Percentiles rank a stretch among this genome's conserved stretches.
phyloP scores from a whole-genome alignment of 2,329 filamentous ascomycete species.

The Xylariaceae sp. region DNA sequence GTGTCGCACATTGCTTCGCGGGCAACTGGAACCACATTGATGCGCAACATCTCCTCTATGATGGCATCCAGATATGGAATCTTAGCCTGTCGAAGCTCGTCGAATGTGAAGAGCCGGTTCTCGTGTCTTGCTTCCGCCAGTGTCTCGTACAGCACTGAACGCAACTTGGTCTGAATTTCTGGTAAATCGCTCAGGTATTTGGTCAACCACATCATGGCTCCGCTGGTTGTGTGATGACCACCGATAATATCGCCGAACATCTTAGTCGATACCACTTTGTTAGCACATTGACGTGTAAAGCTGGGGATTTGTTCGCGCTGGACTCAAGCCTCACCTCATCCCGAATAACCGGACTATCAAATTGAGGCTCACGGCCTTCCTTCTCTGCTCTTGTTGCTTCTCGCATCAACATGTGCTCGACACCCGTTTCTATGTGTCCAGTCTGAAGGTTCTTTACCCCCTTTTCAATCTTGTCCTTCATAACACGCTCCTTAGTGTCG shows the following conservation, averaged over 20 bases:
- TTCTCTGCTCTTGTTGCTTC: neutral
- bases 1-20: conserved; percentile 4
- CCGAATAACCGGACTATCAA: neutral
- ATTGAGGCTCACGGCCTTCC: neutral
- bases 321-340: conserved; percentile 3
- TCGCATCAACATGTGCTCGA: conserved; percentile 8
- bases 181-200: conserved; percentile 9
- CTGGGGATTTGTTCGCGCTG: neutral
- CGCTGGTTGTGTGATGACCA: conserved; percentile 14
- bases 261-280: neutral
- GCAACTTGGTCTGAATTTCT: conserved; percentile 3
- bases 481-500: neutral
- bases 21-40: neutral
- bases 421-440: neutral
- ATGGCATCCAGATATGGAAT: conserved; percentile 15
- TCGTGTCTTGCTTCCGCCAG: neutral
- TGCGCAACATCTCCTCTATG: conserved; percentile 11
- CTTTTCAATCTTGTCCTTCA: neutral
- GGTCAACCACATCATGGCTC: conserved; percentile 4
- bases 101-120: neutral
- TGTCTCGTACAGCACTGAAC: neutral
- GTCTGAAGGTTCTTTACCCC: neutral
- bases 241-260: conserved; percentile 8
- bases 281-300: neutral
- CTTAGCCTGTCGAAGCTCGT: conserved; percentile 1